Evolutionary conservation across 2,329 filamentous ascomycete genomes (phyloP).

Genomic region (Stagonosporopsis tanaceti): DNA sequence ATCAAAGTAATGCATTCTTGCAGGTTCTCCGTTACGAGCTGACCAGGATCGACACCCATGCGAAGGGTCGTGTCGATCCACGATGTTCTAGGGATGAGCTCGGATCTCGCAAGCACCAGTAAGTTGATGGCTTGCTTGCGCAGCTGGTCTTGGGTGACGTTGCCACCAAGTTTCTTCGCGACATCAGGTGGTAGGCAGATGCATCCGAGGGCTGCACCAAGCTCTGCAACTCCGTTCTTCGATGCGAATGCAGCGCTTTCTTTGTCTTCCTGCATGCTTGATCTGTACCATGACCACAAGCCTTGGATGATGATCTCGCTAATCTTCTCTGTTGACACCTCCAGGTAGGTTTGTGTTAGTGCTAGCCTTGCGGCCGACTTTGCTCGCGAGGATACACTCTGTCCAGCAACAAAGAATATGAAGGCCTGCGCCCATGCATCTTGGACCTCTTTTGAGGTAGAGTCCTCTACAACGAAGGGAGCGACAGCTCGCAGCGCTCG

Average conservation of each 20-base stretch:
- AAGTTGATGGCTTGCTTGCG: constrained; percentile 78
- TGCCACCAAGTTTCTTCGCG: constrained; percentile 53
- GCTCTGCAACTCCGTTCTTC: constrained; percentile 69
- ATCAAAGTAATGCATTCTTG: constrained; percentile 74
- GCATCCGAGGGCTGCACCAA: constrained; percentile 68
- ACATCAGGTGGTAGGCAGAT: constrained; percentile 69
- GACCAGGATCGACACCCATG: constrained; percentile 82
- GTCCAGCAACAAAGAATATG: constrained; percentile 77
- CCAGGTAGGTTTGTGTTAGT: constrained; percentile 71
- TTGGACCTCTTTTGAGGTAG: constrained; percentile 56
- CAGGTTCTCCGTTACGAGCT: constrained; percentile 71
- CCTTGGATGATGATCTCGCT: constrained; percentile 72
- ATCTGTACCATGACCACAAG: constrained; percentile 80
- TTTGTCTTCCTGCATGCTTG: constrained; percentile 74
- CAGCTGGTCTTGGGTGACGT: constrained; percentile 60
- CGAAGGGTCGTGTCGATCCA: constrained; percentile 92
- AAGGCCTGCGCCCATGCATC: constrained; percentile 84
- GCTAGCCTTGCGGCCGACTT: constrained; percentile 69
- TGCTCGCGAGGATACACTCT: constrained; percentile 66
- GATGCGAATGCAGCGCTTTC: constrained; percentile 74
- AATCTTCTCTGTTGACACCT: constrained; percentile 62
- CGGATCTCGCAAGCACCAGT: constrained; percentile 78
- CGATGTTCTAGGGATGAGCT: constrained; percentile 77
- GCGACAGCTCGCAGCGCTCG: constrained; percentile 72
- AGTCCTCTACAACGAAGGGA: constrained; percentile 60